phyloP scores from a whole-genome alignment of 2,329 filamentous ascomycete species.

The Colletotrichum graminicola region DNA sequence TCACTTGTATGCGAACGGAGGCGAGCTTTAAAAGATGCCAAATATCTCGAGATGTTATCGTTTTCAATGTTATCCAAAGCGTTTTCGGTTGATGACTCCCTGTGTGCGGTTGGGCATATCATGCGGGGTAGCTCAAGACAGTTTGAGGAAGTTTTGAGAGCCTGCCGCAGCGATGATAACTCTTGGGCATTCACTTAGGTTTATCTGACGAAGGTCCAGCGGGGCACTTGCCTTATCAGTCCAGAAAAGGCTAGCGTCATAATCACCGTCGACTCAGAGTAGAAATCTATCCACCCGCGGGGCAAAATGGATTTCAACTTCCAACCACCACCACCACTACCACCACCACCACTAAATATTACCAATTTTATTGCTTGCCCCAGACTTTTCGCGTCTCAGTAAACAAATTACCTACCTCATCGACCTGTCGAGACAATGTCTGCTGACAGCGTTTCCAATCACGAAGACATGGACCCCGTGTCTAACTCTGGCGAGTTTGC shows the following conservation, averaged over 20 bases:
- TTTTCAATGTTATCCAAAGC: background rate
- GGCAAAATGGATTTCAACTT: constrained; percentile 50
- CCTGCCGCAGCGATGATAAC: background rate
- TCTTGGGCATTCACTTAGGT: constrained; percentile 48
- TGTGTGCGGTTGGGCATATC: background rate
- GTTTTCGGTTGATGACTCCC: too few relatives aligned
- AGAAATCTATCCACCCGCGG: constrained; percentile 54
- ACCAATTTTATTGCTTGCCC: too few relatives aligned
- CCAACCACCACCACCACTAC: constrained; percentile 15
- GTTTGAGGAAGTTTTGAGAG: background rate
- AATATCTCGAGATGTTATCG: background rate
- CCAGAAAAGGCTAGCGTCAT: constrained; percentile 53
- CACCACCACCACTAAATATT: constrained; percentile 5
- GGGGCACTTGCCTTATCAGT: constrained; percentile 52
- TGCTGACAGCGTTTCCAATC: constrained; percentile 71
- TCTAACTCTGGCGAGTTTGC: constrained; percentile 75
- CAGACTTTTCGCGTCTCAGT: too few relatives aligned
- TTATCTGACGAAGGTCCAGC: constrained; percentile 39
- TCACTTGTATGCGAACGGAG: background rate
- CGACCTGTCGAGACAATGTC: constrained; percentile 58
- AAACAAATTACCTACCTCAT: constrained; percentile 46
- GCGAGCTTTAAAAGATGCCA: background rate
- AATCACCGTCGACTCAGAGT: constrained; percentile 43
- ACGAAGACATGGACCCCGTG: constrained; percentile 81
- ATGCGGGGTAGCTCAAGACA: background rate